A percentile compares a stretch with the other conserved stretches of the same genome.
phyloP scores from a whole-genome alignment of 2,329 filamentous ascomycete genomes.

The Botrytis fabae region DNA sequence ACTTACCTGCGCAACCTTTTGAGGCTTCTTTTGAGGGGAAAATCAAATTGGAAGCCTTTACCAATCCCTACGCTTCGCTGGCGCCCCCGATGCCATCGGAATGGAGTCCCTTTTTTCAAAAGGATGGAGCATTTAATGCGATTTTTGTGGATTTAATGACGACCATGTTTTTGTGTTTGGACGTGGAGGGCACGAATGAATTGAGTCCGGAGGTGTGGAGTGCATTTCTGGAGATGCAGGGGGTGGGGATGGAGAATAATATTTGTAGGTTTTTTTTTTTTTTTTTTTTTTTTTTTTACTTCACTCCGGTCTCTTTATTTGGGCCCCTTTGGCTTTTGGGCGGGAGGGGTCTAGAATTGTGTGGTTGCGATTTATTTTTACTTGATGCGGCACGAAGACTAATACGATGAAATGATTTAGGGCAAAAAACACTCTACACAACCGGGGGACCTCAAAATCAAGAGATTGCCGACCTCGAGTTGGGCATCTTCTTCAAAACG shows the following conservation, averaged over 20 bases:
- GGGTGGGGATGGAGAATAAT: constrained; percentile 28
- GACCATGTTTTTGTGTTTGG: constrained; percentile 33
- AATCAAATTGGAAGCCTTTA: constrained; percentile 9
- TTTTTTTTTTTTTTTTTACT: neutral
- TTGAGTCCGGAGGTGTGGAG: constrained; percentile 34
- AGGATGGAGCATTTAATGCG: constrained; percentile 27
- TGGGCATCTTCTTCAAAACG: constrained; percentile 31
- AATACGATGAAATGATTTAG: constrained; percentile 19
- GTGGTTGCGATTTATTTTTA: neutral
- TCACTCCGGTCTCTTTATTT: neutral
- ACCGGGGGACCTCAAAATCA: constrained; percentile 27
- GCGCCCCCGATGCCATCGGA: constrained; percentile 23
- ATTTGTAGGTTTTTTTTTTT: constrained; percentile 28
- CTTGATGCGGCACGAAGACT: neutral
- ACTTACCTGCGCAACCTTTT: neutral
- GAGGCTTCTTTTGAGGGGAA: neutral
- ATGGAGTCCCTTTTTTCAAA: constrained; percentile 34
- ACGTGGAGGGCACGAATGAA: constrained; percentile 31
- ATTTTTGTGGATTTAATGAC: constrained; percentile 35
- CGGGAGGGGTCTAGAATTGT: neutral
- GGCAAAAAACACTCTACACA: constrained; percentile 29
- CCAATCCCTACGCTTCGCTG: constrained; percentile 6
- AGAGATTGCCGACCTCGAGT: constrained; percentile 34
- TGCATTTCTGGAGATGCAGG: constrained; percentile 32
- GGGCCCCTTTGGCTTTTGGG: neutral